Percentiles rank a stretch among this genome's conserved stretches.
These are phyloP conservation scores for Erodium maritimum DNA, from an alignment of 345 rosid genomes.

Conservation along the genomic window DNA sequence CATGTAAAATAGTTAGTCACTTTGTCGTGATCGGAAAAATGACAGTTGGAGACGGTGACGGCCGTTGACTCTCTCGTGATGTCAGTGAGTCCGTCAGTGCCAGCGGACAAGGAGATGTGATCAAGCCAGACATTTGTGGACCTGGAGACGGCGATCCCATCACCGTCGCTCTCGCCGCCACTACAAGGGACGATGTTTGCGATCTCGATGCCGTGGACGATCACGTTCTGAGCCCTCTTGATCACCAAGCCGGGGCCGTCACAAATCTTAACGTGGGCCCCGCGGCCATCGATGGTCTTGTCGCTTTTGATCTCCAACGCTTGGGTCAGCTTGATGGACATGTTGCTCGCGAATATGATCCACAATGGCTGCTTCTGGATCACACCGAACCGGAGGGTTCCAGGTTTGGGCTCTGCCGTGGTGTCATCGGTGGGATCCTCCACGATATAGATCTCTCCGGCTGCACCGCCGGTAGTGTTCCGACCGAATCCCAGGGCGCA, in stretches of 20 bases:
- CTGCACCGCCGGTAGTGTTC: constrained; percentile 18
- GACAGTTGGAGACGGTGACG: constrained; percentile 53
- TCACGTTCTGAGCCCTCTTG: constrained; percentile 17
- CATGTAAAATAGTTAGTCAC: too few relatives aligned
- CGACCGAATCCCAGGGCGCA: constrained; percentile 21
- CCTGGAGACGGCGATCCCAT: constrained; percentile 47
- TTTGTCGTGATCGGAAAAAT: constrained; percentile 60
- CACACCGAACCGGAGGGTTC: constrained; percentile 16
- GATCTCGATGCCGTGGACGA: constrained; percentile 19
- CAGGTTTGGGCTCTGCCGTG: constrained; percentile 17
- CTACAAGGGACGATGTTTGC: constrained; percentile 16
- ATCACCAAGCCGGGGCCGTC: constrained; percentile 16
- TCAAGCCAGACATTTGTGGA: constrained; percentile 59
- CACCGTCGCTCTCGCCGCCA: constrained; percentile 42
- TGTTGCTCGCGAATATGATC: constrained; percentile 10
- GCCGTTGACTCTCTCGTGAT: constrained; percentile 45
- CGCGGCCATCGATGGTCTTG: constrained; percentile 23
- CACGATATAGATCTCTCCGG: constrained; percentile 14
- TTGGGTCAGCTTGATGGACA: constrained; percentile 13
- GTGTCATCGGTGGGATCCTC: constrained; percentile 16
- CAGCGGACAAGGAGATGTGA: constrained; percentile 46
- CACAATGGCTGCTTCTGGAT: constrained; percentile 17
- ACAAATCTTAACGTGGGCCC: constrained; percentile 8
- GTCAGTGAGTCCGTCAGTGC: constrained; percentile 48
- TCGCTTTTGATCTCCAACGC: constrained; percentile 10